Percentiles rank a stretch among this genome's conserved stretches.
These are phyloP conservation scores for Parafenestella ontariensis DNA, from an alignment of 2,329 filamentous ascomycete species.

Conservation along the genomic window DNA sequence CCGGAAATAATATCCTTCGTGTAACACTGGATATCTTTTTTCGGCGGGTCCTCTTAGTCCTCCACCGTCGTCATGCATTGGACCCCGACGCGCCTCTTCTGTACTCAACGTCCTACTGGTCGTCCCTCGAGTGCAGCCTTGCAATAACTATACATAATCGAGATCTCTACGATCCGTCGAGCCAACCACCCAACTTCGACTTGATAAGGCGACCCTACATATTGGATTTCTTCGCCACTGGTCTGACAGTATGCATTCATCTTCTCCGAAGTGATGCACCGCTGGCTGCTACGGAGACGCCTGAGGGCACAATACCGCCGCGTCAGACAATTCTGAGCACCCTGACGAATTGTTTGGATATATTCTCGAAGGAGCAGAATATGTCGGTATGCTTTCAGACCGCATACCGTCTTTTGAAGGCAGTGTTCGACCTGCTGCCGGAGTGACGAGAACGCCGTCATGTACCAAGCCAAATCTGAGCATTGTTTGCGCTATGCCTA, in stretches of 20 bases:
- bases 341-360: constrained; percentile 19
- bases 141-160: constrained; percentile 39
- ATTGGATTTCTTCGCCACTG: constrained; percentile 29
- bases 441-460: background rate
- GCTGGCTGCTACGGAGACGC: constrained; percentile 4
- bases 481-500: no score
- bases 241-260: constrained; percentile 26
- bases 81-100: constrained; percentile 21
- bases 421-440: constrained; percentile 8
- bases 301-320: background rate
- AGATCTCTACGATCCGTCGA: constrained; percentile 24
- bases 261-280: constrained; percentile 13
- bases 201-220: constrained; percentile 28
- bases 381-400: constrained; percentile 23
- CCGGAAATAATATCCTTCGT: constrained; percentile 11
- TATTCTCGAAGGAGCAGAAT: constrained; percentile 20
- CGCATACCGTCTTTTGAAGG: constrained; percentile 15
- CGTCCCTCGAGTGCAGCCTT: constrained; percentile 39
- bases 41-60: constrained; percentile 32
- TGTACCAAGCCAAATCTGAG: background rate
- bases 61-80: constrained; percentile 36
- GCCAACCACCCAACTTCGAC: constrained; percentile 6
- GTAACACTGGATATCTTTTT: constrained; percentile 35
- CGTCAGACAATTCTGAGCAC: constrained; percentile 21
- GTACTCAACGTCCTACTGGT: constrained; percentile 41